A percentile compares a stretch with the other conserved stretches of the same genome.
Evolutionary conservation across 2,329 filamentous ascomycete species (phyloP).

Genomic region (Teratosphaeria nubilosa): DNA sequence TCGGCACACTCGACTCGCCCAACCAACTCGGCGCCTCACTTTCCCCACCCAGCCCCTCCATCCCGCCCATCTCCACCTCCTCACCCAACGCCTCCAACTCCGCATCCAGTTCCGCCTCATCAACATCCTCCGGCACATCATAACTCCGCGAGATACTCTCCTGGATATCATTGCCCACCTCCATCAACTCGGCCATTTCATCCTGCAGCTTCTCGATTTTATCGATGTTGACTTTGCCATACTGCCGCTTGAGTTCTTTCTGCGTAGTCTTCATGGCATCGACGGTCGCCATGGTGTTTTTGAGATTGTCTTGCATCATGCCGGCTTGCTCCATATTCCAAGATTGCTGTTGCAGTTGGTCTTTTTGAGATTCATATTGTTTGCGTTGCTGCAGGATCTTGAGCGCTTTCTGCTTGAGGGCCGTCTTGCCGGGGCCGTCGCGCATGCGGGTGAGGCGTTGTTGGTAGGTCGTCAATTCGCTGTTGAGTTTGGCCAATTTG

Average conservation of each 20-base stretch:
- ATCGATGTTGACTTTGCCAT: conserved; percentile 94
- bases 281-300: conserved; percentile 96
- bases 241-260: conserved; percentile 84
- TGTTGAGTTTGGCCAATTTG: conserved; percentile 84
- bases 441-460: conserved; percentile 83
- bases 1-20: conserved; percentile 62
- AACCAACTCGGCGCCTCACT: conserved; percentile 67
- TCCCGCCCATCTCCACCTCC: conserved; percentile 72
- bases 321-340: conserved; percentile 99
- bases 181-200: conserved; percentile 97
- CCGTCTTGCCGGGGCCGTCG: conserved; percentile 85
- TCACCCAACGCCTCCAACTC: conserved; percentile 90
- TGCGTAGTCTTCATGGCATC: conserved; percentile 96
- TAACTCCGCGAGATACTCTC: conserved; percentile 86
- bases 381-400: conserved; percentile 90
- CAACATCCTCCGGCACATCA: conserved; percentile 91
- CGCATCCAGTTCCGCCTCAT: conserved; percentile 91
- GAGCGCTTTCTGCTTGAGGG: conserved; percentile 86
- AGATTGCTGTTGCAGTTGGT: conserved; percentile 85
- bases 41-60: conserved; percentile 48
- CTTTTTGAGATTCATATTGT: conserved; percentile 86
- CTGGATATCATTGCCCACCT: conserved; percentile 96
- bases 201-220: conserved; percentile 97
- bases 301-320: conserved; percentile 97
- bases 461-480: conserved; percentile 82